phyloP scores from a whole-genome alignment of 2,329 filamentous ascomycete genomes.

The Lecanicillium sp. region DNA sequence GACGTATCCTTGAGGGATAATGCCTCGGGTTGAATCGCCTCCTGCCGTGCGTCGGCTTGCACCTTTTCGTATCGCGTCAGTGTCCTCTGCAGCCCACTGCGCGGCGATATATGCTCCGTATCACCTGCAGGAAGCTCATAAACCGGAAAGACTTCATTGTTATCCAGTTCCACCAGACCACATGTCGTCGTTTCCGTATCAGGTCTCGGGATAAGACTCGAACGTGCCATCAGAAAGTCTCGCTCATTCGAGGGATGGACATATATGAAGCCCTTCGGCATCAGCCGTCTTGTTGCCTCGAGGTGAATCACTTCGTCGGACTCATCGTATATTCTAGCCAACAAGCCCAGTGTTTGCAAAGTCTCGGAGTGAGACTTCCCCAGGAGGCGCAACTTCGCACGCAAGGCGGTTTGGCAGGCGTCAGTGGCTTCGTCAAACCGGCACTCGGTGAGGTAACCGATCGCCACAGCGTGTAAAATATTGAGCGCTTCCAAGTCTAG shows the following conservation, averaged over 20 bases:
- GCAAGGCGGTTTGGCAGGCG: background rate
- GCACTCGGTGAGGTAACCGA: background rate
- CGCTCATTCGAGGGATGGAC: background rate
- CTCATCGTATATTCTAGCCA: background rate
- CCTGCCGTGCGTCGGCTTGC: background rate
- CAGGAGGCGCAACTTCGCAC: background rate
- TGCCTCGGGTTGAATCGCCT: background rate
- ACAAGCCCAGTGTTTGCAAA: background rate
- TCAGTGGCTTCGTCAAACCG: background rate
- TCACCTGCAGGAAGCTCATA: too few species aligned
- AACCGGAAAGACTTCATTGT: background rate
- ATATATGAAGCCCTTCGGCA: conserved; percentile 12
- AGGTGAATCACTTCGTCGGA: background rate
- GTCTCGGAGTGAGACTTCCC: background rate
- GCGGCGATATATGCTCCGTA: too few species aligned
- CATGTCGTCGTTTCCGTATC: too few species aligned
- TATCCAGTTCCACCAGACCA: too few species aligned
- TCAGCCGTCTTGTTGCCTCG: conserved; percentile 10
- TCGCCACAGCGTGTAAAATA: conserved; percentile 1
- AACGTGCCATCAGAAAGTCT: background rate
- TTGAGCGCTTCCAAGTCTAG: background rate
- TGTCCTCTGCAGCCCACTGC: background rate
- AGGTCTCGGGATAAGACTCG: background rate
- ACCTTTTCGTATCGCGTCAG: background rate
- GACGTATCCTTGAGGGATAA: too few species aligned